Percentiles rank a stretch among this genome's conserved stretches.
Evolutionary conservation across 192 early-diverging fungal species (phyloP).

Genomic region (Chytriomyces sp.): DNA sequence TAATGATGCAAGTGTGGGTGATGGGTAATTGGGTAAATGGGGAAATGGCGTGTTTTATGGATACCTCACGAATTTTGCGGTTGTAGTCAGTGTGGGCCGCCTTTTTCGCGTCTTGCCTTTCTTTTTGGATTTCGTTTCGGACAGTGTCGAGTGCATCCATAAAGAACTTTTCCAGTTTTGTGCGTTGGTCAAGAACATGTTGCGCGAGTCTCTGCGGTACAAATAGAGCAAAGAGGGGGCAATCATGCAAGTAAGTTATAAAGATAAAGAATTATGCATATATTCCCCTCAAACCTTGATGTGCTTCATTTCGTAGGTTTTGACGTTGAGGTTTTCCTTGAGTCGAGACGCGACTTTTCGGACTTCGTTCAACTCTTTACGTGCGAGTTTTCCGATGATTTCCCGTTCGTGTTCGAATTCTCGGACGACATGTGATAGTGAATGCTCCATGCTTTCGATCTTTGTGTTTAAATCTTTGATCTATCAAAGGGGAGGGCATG

Average conservation of each 20-base stretch:
- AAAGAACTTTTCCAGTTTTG: constrained; percentile 67
- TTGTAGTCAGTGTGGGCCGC: constrained; percentile 53
- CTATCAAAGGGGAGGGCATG: constrained; percentile 28
- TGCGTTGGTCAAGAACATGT: constrained; percentile 66
- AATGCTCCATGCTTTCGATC: constrained; percentile 63
- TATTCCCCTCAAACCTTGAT: constrained; percentile 50
- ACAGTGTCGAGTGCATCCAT: constrained; percentile 66
- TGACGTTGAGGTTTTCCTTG: constrained; percentile 46
- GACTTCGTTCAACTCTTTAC: constrained; percentile 61
- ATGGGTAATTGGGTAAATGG: too few species aligned
- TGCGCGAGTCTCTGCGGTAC: constrained; percentile 57
- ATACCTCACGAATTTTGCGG: constrained; percentile 52
- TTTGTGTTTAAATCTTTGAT: constrained; percentile 61
- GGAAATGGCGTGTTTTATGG: not conserved
- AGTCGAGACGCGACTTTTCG: constrained; percentile 44
- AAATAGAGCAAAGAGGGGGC: not conserved
- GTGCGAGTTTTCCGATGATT: constrained; percentile 55
- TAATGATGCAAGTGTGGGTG: too few species aligned
- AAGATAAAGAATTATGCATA: constrained; percentile 6
- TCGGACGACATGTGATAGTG: constrained; percentile 63
- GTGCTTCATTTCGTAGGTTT: constrained; percentile 62
- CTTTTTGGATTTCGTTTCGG: constrained; percentile 43
- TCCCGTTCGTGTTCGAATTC: constrained; percentile 67
- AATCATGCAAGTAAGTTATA: constrained; percentile 19
- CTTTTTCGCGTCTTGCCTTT: constrained; percentile 40